Conservation (phyloP, 164 flowering plant genomes). For the Umbilicus rupestris region DNA sequence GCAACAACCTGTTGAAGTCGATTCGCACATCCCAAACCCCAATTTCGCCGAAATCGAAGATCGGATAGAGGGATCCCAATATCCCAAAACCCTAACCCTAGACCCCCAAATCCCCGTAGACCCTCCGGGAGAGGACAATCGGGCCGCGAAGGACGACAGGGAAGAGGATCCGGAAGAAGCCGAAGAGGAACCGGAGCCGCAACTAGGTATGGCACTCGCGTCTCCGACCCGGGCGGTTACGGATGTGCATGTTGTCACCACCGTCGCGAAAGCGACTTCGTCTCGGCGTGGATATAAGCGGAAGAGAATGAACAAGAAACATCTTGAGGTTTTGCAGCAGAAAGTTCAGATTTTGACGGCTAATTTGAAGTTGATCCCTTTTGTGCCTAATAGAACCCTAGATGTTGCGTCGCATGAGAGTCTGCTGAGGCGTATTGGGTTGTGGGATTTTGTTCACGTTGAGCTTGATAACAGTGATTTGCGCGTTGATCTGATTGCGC, state of each 20-base stretch:
- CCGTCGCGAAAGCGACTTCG: slow-evolving; percentile 5
- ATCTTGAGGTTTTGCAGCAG: slow-evolving; percentile 26
- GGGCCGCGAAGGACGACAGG: too few species aligned
- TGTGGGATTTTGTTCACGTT: slow-evolving; percentile 77
- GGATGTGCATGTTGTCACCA: slow-evolving; percentile 8
- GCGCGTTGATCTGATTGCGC: slow-evolving; percentile 44
- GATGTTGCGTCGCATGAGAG: slow-evolving; percentile 51
- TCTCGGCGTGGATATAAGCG: slow-evolving; percentile 26
- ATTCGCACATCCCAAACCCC: too few species aligned
- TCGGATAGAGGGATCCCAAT: too few species aligned
- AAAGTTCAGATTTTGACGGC: slow-evolving; percentile 25
- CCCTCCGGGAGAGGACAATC: too few species aligned
- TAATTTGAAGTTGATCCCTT: slow-evolving; percentile 47
- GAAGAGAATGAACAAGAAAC: slow-evolving; percentile 20
- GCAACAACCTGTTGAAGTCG: too few species aligned
- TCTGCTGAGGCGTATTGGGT: slow-evolving; percentile 43
- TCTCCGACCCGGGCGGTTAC: slow-evolving; percentile 11
- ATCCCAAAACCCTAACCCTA: too few species aligned
- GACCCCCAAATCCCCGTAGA: too few species aligned
- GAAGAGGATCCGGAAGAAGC: too few species aligned
- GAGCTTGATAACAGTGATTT: slow-evolving; percentile 41
- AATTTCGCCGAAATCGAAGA: too few species aligned
- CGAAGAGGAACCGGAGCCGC: too few species aligned
- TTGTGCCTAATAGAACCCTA: slow-evolving; percentile 38
- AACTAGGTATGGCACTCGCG: slow-evolving; percentile 12